Evolutionary conservation across 2,329 filamentous ascomycete species (phyloP), one percentile per base, ranked within the genome.

Genomic region (Talaromyces marneffei): DNA sequence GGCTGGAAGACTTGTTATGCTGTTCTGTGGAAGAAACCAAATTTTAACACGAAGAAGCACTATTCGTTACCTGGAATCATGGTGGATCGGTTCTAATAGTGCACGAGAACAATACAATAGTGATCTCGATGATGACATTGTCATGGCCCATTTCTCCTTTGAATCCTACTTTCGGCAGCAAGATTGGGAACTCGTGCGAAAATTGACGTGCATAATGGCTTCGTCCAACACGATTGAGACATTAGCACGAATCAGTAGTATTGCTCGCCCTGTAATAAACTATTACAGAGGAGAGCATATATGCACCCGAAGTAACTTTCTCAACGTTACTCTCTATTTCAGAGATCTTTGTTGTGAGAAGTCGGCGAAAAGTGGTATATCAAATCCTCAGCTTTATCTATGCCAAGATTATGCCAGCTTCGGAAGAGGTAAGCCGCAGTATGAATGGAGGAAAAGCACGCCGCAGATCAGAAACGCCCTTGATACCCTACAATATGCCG

Each of bases 321-420:
- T 33, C 46, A 33, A 31, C 31, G 46, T 18, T 10, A 31, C 46
- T 33, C 7, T n/a, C 25, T 31, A 7, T 33, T 29, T 52, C 16
- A 37, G 23, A 55, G 33, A 39, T 55, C 23, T 40, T 9, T 39
- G 16, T 37, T 25, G 9, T n/a, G 29, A 55, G 12, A 8, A 25
- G 20, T 55, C 52, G 14, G 52, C 52, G 31, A 55, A 55, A 40
- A 27, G 33, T n/a, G 52, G n/a, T 10, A 29, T 55, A 55, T 55
- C 52, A 12, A 55, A 55, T 37, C 52, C 20, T 12, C 52, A 55
- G 39, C 52, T 55, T n/a, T 39, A 39, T 40, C 18, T 55, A 39
- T 18, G 23, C 10, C 52, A 40, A 9, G 25, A 23, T 39, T 55
- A 23, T 55, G 31, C 52, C 23, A 27, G n/a, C 25, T 40, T 25